Evolutionary conservation across 2,329 filamentous ascomycete genomes (phyloP), one percentile per base, ranked within the genome.

Genomic region (Colletotrichum truncatum): DNA sequence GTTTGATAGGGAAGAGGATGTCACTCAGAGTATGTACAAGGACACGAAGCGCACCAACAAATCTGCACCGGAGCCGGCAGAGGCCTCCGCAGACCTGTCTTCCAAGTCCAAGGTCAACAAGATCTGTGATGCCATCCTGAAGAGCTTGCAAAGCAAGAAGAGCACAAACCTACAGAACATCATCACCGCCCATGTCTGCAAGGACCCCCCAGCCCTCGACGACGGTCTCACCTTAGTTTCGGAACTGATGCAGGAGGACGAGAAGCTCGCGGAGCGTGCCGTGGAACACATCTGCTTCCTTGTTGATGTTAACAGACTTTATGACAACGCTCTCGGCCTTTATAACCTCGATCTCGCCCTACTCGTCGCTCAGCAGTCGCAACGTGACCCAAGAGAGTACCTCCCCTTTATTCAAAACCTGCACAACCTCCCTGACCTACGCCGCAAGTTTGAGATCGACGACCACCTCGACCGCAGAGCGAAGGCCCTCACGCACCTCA

Each of bases 281-380:
- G 91, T 98, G 21, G 94, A 98, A 75, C 96, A 99, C 73, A 98
- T 99, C 66, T 98, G 94, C 83, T 99, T 99, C 83, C 85, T 99
- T 41, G 93, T 94, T 1, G 96, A 99, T 77, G 91, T 97, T 46
- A 97, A 98, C 76, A 89, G 90, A 38, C 87, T 99, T 0, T 99
- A 97, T 73, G 93, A 98, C 67, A 90, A 94, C 66, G 93, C 96
- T 0, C 84, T 99, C 2, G 94, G 94, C 1, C 83, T 98, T 3
- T 99, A 99, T 75, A 90, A 98, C 73, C 87, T 99, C 3, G 93
- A 97, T 10, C 87, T 99, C 7, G 91, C 95, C 4, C 84, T 99
- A 10, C 84, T 98, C 6, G 93, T 99, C 11, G 96, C 96, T 1
- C 96, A 99, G 74, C 94, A 98, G 74, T 96, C 94, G 0, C 96